Evolutionary conservation across 2,329 filamentous ascomycete species (phyloP).

Genomic region (Calcarisporium arbuscula): DNA sequence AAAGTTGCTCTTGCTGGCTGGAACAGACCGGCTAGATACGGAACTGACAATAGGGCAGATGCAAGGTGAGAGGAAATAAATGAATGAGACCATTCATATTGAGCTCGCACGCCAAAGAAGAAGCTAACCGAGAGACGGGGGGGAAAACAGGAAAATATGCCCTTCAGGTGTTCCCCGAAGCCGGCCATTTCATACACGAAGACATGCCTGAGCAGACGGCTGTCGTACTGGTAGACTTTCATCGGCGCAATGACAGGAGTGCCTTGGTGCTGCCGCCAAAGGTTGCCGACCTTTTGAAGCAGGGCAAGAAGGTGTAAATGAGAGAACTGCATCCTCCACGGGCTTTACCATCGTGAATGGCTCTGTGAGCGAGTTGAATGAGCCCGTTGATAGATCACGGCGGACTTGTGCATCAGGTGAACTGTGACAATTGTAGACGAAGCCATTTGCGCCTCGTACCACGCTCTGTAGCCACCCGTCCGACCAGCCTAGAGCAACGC

Average conservation of each 20-base stretch:
- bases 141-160: slow-evolving; percentile 72
- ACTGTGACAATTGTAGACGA: too few species aligned
- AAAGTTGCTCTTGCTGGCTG: slow-evolving; percentile 78
- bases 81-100: too few species aligned
- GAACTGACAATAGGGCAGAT: slow-evolving; percentile 94
- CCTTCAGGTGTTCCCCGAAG: slow-evolving; percentile 87
- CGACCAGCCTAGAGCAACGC: too few species aligned
- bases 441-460: too few species aligned
- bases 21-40: slow-evolving; percentile 84
- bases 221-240: slow-evolving; percentile 80
- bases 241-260: slow-evolving; percentile 81
- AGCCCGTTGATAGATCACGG: too few species aligned
- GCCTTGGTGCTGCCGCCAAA: slow-evolving; percentile 85
- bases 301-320: slow-evolving; percentile 55
- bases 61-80: slow-evolving; percentile 62
- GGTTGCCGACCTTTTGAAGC: slow-evolving; percentile 65
- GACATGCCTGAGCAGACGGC: slow-evolving; percentile 90
- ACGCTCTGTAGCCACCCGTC: too few species aligned
- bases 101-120: too few species aligned
- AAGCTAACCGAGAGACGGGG: not conserved
- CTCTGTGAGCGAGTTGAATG: too few species aligned
- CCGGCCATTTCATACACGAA: slow-evolving; percentile 95
- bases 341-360: too few species aligned
- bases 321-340: too few species aligned
- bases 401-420: too few species aligned